Percentiles rank a stretch among this genome's conserved stretches.
phyloP scores from a whole-genome alignment of 1,284 basidiomycete genomes.

The Hymenochaete sp. region DNA sequence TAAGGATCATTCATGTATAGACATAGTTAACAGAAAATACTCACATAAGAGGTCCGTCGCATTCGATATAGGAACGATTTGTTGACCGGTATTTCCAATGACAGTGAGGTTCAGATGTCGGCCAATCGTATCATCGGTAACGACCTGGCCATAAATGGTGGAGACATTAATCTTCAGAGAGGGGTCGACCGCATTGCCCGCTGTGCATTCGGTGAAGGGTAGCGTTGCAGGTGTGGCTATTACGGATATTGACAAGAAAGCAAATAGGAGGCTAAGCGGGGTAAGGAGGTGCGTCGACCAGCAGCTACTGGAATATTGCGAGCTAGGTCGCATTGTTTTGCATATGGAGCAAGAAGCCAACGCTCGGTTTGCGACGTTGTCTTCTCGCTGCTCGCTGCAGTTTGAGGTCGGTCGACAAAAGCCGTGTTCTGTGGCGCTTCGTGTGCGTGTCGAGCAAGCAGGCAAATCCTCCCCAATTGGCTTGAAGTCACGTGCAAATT shows the following conservation, averaged over 20 bases:
- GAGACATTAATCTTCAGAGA: slow-evolving; percentile 58
- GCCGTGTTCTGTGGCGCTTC: background rate
- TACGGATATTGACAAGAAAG: slow-evolving; percentile 17
- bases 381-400: background rate
- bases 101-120: slow-evolving; percentile 57
- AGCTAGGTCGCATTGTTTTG: slow-evolving; percentile 14
- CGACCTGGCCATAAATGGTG: slow-evolving; percentile 67
- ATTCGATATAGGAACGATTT: slow-evolving; percentile 53
- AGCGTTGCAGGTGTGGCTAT: slow-evolving; percentile 44
- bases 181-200: slow-evolving; percentile 30
- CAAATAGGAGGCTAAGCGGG: slow-evolving; percentile 2
- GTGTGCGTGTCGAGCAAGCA: background rate
- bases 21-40: slow-evolving; percentile 22
- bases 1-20: background rate
- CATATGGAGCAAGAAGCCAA: slow-evolving; percentile 7
- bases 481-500: no score
- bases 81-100: slow-evolving; percentile 47
- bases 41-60: slow-evolving; percentile 56
- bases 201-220: slow-evolving; percentile 52
- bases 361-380: no score
- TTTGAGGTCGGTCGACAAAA: background rate
- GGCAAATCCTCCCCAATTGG: no score
- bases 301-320: slow-evolving; percentile 19
- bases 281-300: background rate
- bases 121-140: slow-evolving; percentile 36